Conservation (phyloP, 805 yeast species). For the Priceomyces melissophilus region DNA sequence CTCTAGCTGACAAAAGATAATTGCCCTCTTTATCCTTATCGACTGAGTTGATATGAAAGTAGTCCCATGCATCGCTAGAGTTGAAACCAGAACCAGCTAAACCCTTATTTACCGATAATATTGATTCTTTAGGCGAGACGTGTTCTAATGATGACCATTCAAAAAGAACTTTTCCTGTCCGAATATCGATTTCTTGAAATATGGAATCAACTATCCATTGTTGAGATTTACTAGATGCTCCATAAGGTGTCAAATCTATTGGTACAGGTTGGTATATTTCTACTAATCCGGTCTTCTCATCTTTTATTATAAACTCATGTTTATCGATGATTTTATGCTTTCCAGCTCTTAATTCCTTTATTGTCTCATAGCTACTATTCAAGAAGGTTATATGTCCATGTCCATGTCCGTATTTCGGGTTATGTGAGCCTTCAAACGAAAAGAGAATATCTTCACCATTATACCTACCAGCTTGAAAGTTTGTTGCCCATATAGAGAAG, state of each 20-base stretch:
- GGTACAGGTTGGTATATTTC: slow-evolving; percentile 32
- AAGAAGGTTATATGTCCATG: slow-evolving; percentile 31
- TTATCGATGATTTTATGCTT: slow-evolving; percentile 30
- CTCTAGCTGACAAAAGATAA: slow-evolving; percentile 33
- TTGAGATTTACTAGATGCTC: slow-evolving; percentile 17
- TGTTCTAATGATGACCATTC: slow-evolving; percentile 34
- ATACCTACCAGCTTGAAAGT: slow-evolving; percentile 25
- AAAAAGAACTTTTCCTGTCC: slow-evolving; percentile 32
- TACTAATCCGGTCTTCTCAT: slow-evolving; percentile 26
- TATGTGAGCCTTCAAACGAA: slow-evolving; percentile 34
- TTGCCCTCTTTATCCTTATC: slow-evolving; percentile 33
- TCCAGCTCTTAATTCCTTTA: slow-evolving; percentile 31
- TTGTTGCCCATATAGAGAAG: slow-evolving; percentile 29
- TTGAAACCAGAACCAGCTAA: slow-evolving; percentile 32
- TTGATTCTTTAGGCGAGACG: slow-evolving; percentile 29
- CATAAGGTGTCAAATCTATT: slow-evolving; percentile 24
- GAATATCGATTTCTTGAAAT: slow-evolving; percentile 33
- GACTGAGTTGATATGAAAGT: slow-evolving; percentile 37
- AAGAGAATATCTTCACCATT: slow-evolving; percentile 24
- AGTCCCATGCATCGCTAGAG: slow-evolving; percentile 36
- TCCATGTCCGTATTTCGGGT: slow-evolving; percentile 22
- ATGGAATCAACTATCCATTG: slow-evolving; percentile 34
- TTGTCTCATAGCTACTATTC: slow-evolving; percentile 24
- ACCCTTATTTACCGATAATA: slow-evolving; percentile 25
- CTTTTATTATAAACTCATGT: slow-evolving; percentile 34